Base-by-base conservation (phyloP, 1,139 yeast species). In the Blastobotrys apis region DNA sequence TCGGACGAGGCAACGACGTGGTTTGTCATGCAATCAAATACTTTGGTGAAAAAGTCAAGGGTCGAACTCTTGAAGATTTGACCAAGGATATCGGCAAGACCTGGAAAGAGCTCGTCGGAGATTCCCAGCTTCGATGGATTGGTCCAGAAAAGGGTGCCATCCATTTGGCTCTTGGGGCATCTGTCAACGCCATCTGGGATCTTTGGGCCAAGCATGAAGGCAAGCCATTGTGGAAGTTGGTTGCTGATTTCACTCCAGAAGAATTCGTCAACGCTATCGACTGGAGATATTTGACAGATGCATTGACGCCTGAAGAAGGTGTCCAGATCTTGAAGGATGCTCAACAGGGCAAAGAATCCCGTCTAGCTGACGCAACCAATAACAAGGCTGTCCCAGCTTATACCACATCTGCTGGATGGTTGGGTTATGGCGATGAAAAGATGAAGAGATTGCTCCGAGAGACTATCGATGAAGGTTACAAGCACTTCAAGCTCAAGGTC, bases 321-420 rank as follows among this genome's bases (percentile, higher is more conserved):
- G 43, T 68, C 17, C 57, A 53, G 37, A 57, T 67, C 46, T 57
- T 67, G 42, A 51, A 55, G 37, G 53, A 58, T 35, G 58, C 63
- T 10, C 57, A 57, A n/a, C 42, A 21, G 1, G 69, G 67, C 8
- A 69, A 67, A 50, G 59, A 56, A 23, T 55, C 56, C 37, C 53
- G 71, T 39, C 30, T 69, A 19, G 40, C 62, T 39, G 68, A 66
- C 33, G 72, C 71, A 1, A 35, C 50, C 15, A 54, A 56, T 30
- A 60, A 65, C 50, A 47, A 48, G 12, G 74, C 73, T 1, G 74
- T 69, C 10, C 74, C 73, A 2, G 70, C 71, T 5, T 69, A 69
- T 49, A 68, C 74, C 31, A 69, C 74, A 8, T 62, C 71, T 39
- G 73, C 74, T 8, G 74, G 74, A 8, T 69, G 74, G 74, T 55